phyloP scores from a whole-genome alignment of 169 alveolate species.

The Ichthyophthirius multifiliis region DNA sequence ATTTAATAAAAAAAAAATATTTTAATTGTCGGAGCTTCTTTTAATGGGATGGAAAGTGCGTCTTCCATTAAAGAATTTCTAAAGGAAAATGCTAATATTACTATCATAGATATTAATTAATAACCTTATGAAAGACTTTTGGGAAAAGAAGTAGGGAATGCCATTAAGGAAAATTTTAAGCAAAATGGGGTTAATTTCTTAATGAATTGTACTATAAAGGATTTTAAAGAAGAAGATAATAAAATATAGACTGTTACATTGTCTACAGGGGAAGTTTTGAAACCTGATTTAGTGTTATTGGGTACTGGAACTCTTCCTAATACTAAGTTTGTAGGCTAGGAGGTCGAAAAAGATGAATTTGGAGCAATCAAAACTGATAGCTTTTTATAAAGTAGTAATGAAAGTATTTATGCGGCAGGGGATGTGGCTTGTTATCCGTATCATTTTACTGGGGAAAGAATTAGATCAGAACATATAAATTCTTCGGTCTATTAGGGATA shows the following conservation, averaged over 20 bases:
- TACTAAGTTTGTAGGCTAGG: conserved; percentile 23
- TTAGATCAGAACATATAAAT: conserved; percentile 63
- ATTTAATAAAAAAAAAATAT: conserved; percentile 36
- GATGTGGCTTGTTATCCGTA: conserved; percentile 63
- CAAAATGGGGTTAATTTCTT: conserved; percentile 43
- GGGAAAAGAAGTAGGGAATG: conserved; percentile 59
- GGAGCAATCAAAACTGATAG: conserved; percentile 52
- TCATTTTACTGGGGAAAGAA: conserved; percentile 49
- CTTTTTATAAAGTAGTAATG: conserved; percentile 37
- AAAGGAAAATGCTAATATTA: conserved; percentile 37
- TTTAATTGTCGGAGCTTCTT: conserved; percentile 57
- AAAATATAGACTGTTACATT: conserved; percentile 36
- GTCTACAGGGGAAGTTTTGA: conserved; percentile 37
- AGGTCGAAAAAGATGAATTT: no score
- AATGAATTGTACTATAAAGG: conserved; percentile 8
- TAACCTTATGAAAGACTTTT: conserved; percentile 44
- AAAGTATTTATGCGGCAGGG: conserved; percentile 62
- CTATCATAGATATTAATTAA: conserved; percentile 23
- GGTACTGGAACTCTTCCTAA: conserved; percentile 62
- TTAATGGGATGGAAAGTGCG: conserved; percentile 62
- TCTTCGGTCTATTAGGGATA: conserved; percentile 59
- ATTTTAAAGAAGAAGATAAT: conserved; percentile 29
- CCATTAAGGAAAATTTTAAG: conserved; percentile 28
- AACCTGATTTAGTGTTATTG: conserved; percentile 54
- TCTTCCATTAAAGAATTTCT: conserved; percentile 20